A percentile compares a stretch with the other conserved stretches of the same genome.
Conservation (phyloP, 176 grass and related monocot species). For the barley (Hordeum vulgare) region DNA sequence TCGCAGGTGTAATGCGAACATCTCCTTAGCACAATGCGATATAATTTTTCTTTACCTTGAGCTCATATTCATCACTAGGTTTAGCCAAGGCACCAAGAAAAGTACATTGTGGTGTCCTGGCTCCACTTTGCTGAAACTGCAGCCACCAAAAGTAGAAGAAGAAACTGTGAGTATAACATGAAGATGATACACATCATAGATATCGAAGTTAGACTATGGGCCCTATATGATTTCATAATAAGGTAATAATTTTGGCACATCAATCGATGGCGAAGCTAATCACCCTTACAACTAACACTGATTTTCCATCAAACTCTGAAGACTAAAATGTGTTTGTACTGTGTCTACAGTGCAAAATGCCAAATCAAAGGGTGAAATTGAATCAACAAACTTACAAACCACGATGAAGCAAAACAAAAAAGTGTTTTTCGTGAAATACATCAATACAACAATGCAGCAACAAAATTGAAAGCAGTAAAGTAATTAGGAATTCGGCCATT, state of each 20-base stretch:
- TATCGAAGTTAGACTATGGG: neutral
- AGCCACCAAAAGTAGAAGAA: slow-evolving; percentile 16
- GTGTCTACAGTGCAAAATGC: neutral
- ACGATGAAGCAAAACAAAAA: slow-evolving; percentile 2
- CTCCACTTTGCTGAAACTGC: slow-evolving; percentile 76
- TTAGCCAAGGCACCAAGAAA: slow-evolving; percentile 70
- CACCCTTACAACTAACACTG: neutral
- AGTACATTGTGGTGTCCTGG: slow-evolving; percentile 87
- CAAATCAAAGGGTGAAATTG: neutral
- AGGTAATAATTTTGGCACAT: neutral
- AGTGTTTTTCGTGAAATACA: neutral
- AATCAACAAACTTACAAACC: neutral
- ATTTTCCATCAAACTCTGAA: neutral
- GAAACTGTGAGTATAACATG: neutral
- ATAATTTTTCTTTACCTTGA: slow-evolving; percentile 45
- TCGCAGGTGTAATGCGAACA: neutral
- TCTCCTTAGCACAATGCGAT: neutral
- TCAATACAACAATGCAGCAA: neutral
- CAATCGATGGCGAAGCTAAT: neutral
- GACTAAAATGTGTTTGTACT: neutral
- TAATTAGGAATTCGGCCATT: neutral
- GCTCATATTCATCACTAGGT: slow-evolving; percentile 48
- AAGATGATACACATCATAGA: neutral
- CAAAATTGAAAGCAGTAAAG: neutral
- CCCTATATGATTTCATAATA: neutral